Evolutionary conservation across 257 asterid genomes (phyloP), one percentile per base, ranked within the genome.

Genomic region (Rubia yunnanensis): DNA sequence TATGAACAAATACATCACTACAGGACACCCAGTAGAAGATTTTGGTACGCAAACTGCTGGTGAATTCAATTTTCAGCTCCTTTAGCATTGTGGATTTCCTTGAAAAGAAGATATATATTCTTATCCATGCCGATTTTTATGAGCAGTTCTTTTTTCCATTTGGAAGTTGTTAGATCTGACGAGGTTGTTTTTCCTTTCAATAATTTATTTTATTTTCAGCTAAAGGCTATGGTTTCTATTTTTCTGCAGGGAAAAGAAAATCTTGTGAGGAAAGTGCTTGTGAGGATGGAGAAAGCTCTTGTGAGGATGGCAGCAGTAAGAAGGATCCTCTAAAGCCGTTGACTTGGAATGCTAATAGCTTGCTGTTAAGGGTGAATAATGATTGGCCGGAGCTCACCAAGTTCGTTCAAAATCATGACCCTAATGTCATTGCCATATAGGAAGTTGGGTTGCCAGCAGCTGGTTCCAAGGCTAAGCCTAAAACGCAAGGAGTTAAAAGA

Each of bases 401-500:
- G 68, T 89, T 92, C 41, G 74, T 92, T 1, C 80, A 85, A 75
- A 80, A 52, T 71, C 67, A 85, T 63, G 95, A 89, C 77, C 96
- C 98, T 53, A 96, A 92, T 71, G 95, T 89, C 73, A 85, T 92
- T 78, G 94, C 96, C 52, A 74, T 92, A 53, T 79, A 91, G 98
- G 98, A 89, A 87, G 96, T 84, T 48, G 81, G 98, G 84, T 85
- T 92, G 95, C 95, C 96, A 17, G 92, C 96, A 59, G 92, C 96
- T 56, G 98, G 96, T 72, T 41, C 88, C 69, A 89, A 89, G 72
- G 95, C 95, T 44, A 77, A 76, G 34, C 88, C 91, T 2, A 89
- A 78, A 79, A 85, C 95, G 86, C 17, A 75, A 88, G 74, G 98
- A 89, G 77, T 54, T 92, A 34, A 92, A 92, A 75, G 95, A 89